Evolutionary conservation across 441 rosid genomes (phyloP).

Genomic region (Eruca vesicaria): DNA sequence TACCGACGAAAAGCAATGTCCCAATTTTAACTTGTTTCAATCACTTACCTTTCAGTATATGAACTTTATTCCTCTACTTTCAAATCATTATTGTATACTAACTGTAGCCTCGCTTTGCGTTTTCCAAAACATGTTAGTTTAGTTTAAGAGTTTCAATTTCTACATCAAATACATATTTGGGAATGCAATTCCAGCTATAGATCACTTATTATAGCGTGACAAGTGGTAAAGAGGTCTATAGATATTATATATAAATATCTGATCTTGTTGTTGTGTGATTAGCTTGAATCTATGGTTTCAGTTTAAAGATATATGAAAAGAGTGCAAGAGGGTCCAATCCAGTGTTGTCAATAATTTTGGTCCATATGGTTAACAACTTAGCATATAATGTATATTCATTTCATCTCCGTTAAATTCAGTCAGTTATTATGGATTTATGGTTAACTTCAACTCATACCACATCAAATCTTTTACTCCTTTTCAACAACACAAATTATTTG

Average conservation of each 20-base stretch:
- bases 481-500: neutral
- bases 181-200: conserved; percentile 28
- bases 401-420: neutral
- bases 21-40: neutral
- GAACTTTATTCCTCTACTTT: neutral
- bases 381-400: conserved; percentile 14
- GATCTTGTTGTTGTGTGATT: conserved; percentile 15
- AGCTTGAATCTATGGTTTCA: conserved; percentile 47
- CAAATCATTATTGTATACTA: neutral
- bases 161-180: neutral
- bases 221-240: conserved; percentile 7
- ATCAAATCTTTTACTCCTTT: conserved; percentile 9
- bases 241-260: conserved; percentile 11
- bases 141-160: neutral
- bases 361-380: conserved; percentile 38
- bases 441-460: neutral
- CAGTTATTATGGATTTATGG: neutral
- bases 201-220: conserved; percentile 27
- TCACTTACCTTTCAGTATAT: neutral
- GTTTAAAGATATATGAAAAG: conserved; percentile 46
- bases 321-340: conserved; percentile 37
- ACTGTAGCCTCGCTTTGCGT: neutral
- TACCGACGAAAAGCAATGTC: neutral
- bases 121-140: neutral
- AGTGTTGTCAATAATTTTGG: conserved; percentile 32